Evolutionary conservation across 2,329 filamentous ascomycete species (phyloP).

Genomic region (Hymenoscyphus scutula): DNA sequence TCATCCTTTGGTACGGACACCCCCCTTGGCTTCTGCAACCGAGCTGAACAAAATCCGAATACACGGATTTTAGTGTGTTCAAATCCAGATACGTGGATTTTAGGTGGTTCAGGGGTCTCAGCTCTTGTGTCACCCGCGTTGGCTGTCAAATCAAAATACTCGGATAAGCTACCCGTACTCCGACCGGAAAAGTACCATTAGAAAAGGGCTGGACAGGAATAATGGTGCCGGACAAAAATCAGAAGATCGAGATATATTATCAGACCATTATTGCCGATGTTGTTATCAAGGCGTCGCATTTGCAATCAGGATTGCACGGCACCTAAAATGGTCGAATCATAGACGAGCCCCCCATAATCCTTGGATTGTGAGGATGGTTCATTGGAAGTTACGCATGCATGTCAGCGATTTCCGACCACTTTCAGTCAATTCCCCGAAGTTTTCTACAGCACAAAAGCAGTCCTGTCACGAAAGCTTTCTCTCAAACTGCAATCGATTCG

Average conservation of each 20-base stretch:
- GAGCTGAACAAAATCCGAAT: slow-evolving; percentile 1
- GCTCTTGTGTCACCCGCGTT: slow-evolving; percentile 4
- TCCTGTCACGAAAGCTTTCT: background rate
- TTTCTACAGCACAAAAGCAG: background rate
- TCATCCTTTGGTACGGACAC: background rate
- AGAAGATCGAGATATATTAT: background rate
- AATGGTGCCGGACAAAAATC: background rate
- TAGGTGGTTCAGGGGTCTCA: background rate
- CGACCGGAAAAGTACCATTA: background rate
- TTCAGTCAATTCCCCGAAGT: background rate
- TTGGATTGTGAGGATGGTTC: background rate
- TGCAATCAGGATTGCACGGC: slow-evolving; percentile 1
- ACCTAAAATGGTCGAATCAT: background rate
- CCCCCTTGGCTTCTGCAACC: slow-evolving; percentile 4
- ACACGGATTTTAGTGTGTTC: background rate
- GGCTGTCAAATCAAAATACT: background rate
- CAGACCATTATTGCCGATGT: background rate
- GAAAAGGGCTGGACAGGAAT: background rate
- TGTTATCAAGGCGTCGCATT: background rate
- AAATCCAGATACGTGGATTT: slow-evolving; percentile 2
- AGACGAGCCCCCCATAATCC: background rate
- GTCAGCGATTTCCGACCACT: background rate
- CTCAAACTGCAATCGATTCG: background rate
- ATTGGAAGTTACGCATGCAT: background rate
- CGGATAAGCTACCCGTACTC: background rate